These are phyloP conservation scores for Teratosphaeria viscida DNA, from an alignment of 2,329 filamentous ascomycete genomes.

Conservation along the genomic window DNA sequence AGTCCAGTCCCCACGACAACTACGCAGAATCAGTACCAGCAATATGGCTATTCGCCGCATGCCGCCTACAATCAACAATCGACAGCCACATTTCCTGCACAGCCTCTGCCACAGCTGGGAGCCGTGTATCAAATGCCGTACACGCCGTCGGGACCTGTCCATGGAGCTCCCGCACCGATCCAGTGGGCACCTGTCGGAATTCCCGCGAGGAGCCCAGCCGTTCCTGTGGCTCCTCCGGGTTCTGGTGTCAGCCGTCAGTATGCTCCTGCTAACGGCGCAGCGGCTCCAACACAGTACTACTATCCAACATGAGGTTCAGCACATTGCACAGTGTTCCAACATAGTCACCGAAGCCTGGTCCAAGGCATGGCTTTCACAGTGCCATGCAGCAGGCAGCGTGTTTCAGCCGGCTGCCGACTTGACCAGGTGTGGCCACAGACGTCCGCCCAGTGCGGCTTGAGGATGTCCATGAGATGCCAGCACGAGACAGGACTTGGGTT, in stretches of 20 bases:
- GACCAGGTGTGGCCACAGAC: background rate
- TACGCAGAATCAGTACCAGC: background rate
- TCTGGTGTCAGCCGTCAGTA: background rate
- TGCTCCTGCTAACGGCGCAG: slow-evolving; percentile 2
- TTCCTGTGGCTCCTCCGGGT: background rate
- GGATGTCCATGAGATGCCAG: background rate
- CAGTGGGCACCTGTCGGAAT: slow-evolving; percentile 15
- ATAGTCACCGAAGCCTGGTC: background rate
- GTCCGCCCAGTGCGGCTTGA: background rate
- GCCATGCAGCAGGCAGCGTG: background rate
- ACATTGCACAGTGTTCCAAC: background rate
- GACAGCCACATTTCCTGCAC: background rate
- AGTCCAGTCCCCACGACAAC: background rate
- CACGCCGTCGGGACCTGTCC: slow-evolving; percentile 9
- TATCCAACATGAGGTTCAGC: slow-evolving; percentile 2
- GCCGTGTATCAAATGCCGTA: background rate
- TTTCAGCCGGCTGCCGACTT: background rate
- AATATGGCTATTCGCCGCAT: background rate
- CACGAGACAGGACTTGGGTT: background rate
- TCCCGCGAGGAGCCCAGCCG: background rate
- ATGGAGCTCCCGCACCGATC: slow-evolving; percentile 25
- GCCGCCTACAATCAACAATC: background rate
- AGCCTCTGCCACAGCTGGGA: background rate
- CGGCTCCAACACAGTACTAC: slow-evolving; percentile 13
- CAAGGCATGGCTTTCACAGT: background rate